These are phyloP conservation scores for Elsinoe fawcettii DNA, from an alignment of 2,329 filamentous ascomycete species.

Conservation along the genomic window DNA sequence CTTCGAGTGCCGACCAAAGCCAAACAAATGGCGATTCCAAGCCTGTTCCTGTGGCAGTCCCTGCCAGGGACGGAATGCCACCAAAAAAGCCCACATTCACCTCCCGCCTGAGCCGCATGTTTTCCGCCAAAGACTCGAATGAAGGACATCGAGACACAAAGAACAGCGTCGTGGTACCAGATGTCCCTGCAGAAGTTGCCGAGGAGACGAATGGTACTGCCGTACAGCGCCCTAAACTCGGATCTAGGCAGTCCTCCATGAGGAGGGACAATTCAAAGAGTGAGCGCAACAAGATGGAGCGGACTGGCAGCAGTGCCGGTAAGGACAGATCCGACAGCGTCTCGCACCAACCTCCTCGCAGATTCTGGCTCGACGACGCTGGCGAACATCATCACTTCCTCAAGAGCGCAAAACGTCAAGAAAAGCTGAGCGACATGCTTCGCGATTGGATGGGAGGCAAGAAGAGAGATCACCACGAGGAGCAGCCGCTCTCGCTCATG, in stretches of 20 bases:
- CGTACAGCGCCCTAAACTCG: conserved; percentile 21
- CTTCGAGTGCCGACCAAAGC: conserved; percentile 10
- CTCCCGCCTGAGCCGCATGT: conserved; percentile 36
- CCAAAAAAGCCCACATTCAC: conserved; percentile 35
- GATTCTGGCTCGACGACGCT: conserved; percentile 54
- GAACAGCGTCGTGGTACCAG: conserved; percentile 21
- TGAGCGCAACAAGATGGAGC: conserved; percentile 16
- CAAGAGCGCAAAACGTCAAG: conserved; percentile 82
- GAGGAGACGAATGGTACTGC: conserved; percentile 19
- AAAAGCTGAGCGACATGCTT: conserved; percentile 90
- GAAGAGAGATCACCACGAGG: conserved; percentile 64
- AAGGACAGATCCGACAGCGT: conserved; percentile 17
- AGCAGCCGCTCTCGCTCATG: conserved; percentile 83
- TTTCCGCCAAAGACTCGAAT: conserved; percentile 30
- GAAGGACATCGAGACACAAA: conserved; percentile 16
- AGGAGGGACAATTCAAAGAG: conserved; percentile 23
- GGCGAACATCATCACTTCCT: conserved; percentile 81
- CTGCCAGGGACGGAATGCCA: neutral
- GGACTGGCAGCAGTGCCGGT: conserved; percentile 28
- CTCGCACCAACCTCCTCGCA: conserved; percentile 24
- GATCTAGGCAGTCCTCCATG: conserved; percentile 26
- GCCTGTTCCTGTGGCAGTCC: conserved; percentile 18
- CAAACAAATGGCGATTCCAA: conserved; percentile 18
- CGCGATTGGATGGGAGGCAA: conserved; percentile 73
- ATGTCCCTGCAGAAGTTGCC: conserved; percentile 26